phyloP scores from a whole-genome alignment of 2,329 filamentous ascomycete species.

The Sporothrix curviconia region DNA sequence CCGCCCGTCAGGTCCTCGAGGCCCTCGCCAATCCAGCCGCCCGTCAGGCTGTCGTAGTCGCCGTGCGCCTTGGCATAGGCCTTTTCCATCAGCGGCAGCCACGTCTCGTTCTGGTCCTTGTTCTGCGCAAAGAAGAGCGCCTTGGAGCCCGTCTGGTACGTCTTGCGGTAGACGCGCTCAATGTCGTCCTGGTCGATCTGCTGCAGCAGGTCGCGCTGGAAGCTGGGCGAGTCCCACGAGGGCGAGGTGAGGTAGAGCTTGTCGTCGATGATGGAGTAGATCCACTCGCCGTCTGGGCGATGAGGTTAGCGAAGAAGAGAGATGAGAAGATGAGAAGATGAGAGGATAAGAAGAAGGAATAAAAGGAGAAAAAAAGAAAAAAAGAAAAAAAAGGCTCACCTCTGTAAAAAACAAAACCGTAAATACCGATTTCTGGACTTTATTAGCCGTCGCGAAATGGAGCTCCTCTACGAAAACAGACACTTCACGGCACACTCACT shows the following conservation, averaged over 20 bases:
- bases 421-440: slow-evolving; percentile 61
- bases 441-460: too few species aligned
- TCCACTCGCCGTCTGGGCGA: slow-evolving; percentile 71
- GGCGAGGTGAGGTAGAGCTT: slow-evolving; percentile 80
- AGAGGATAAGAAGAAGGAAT: too few species aligned
- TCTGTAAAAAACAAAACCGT: slow-evolving; percentile 82
- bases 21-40: slow-evolving; percentile 58
- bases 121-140: slow-evolving; percentile 73
- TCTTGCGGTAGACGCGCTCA: slow-evolving; percentile 55
- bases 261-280: slow-evolving; percentile 85
- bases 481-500: slow-evolving; percentile 35
- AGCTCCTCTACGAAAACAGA: too few species aligned
- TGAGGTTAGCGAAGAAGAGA: slow-evolving; percentile 4
- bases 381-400: slow-evolving; percentile 32
- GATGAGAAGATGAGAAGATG: neutral
- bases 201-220: slow-evolving; percentile 67
- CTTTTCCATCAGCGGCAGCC: slow-evolving; percentile 73
- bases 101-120: slow-evolving; percentile 68
- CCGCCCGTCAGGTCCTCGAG: slow-evolving; percentile 58
- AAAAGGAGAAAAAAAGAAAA: too few species aligned
- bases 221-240: slow-evolving; percentile 71
- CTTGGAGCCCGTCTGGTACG: slow-evolving; percentile 67
- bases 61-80: slow-evolving; percentile 76
- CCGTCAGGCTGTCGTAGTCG: slow-evolving; percentile 68
- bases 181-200: slow-evolving; percentile 68